These are phyloP conservation scores for Lecanicillium sp. DNA, from an alignment of 2,329 filamentous ascomycete species.

Conservation along the genomic window DNA sequence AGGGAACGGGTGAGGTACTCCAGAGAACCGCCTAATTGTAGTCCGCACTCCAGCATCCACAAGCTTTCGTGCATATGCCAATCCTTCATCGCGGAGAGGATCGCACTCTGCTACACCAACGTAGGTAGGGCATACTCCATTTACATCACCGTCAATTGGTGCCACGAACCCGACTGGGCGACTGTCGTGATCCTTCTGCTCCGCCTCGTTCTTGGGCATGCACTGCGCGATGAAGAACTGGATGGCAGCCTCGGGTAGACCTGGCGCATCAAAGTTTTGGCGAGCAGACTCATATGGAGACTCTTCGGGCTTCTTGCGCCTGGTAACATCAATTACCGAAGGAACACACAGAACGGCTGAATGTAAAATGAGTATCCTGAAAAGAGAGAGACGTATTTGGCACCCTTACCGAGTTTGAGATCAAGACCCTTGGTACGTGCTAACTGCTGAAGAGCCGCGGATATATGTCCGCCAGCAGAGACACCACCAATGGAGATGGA, in stretches of 20 bases:
- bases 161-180: background rate
- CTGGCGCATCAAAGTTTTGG: too few relatives aligned
- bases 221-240: too few relatives aligned
- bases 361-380: too few relatives aligned
- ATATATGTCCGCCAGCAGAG: constrained; percentile 8
- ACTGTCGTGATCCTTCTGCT: background rate
- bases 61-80: constrained; percentile 7
- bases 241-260: too few relatives aligned
- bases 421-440: constrained; percentile 5
- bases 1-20: constrained; percentile 8
- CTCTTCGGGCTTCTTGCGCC: too few relatives aligned
- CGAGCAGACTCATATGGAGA: too few relatives aligned
- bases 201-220: background rate
- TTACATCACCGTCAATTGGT: constrained; percentile 6
- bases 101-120: constrained; percentile 7
- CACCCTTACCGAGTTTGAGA: constrained; percentile 6
- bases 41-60: constrained; percentile 2
- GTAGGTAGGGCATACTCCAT: constrained; percentile 6
- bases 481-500: constrained; percentile 10
- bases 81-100: constrained; percentile 8
- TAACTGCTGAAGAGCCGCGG: constrained; percentile 6
- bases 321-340: too few relatives aligned
- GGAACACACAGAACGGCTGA: too few relatives aligned
- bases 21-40: constrained; percentile 3
- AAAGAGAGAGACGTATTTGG: too few relatives aligned